These are phyloP conservation scores for Apiotrichum sp. DNA, from an alignment of 1,284 basidiomycete genomes.

Conservation along the genomic window DNA sequence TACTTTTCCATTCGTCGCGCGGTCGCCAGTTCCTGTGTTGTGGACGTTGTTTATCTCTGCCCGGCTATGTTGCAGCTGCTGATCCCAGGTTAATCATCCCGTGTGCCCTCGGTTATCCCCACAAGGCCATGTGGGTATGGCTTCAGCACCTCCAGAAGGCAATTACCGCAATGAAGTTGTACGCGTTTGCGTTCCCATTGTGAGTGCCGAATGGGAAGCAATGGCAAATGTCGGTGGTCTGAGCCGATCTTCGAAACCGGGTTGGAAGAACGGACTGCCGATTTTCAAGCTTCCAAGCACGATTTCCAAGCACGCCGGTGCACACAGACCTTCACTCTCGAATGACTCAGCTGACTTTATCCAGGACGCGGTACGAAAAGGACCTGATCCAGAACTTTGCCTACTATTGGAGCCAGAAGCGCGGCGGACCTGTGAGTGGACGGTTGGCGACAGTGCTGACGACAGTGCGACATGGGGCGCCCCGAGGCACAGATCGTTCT, in stretches of 20 bases:
- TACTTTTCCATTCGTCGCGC: neutral
- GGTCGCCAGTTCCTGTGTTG: neutral
- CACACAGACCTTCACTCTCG: no score
- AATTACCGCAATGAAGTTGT: neutral
- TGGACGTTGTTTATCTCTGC: neutral
- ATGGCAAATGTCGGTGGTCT: neutral
- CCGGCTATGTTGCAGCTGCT: neutral
- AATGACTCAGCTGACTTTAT: no score
- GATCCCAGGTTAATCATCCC: neutral
- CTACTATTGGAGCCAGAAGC: neutral
- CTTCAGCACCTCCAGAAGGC: neutral
- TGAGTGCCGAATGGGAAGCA: neutral
- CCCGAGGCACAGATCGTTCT: slow-evolving; percentile 40
- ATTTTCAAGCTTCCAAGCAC: no score
- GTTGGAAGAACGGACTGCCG: no score
- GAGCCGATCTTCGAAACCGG: no score
- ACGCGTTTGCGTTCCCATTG: neutral
- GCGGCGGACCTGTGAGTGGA: neutral
- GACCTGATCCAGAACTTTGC: neutral
- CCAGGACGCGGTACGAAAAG: neutral
- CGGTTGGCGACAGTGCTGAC: neutral
- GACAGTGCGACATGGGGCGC: slow-evolving; percentile 37
- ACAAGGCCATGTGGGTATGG: neutral
- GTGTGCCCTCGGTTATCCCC: neutral
- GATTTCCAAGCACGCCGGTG: no score